These are phyloP conservation scores for Trichoderma sp. DNA, from an alignment of 2,329 filamentous ascomycete genomes.

Conservation along the genomic window DNA sequence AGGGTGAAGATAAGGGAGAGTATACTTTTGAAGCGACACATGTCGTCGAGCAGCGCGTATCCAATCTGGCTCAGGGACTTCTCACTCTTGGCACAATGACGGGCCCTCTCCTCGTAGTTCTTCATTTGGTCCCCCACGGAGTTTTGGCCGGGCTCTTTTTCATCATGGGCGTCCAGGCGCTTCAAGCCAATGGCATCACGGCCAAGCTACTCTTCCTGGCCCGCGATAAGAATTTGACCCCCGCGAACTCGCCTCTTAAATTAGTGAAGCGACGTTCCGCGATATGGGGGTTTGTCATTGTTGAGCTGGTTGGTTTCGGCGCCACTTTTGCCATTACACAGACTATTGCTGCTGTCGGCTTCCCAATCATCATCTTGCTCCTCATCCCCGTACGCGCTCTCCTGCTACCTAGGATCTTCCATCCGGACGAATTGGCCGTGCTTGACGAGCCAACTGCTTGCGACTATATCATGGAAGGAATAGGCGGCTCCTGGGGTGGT, in stretches of 20 bases:
- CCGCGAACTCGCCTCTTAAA: conserved; percentile 56
- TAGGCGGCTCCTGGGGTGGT: conserved; percentile 59
- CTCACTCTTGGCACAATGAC: conserved; percentile 77
- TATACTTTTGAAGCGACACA: conserved; percentile 51
- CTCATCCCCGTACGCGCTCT: conserved; percentile 65
- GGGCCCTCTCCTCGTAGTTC: conserved; percentile 67
- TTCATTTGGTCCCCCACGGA: conserved; percentile 75
- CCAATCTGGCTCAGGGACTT: conserved; percentile 74
- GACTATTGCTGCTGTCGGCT: conserved; percentile 78
- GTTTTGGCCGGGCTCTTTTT: conserved; percentile 81
- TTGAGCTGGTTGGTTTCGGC: conserved; percentile 68
- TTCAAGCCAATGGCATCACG: conserved; percentile 74
- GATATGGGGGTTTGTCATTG: conserved; percentile 67
- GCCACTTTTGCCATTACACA: conserved; percentile 81
- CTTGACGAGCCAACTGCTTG: conserved; percentile 74
- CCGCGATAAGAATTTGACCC: conserved; percentile 62
- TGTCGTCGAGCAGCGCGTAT: conserved; percentile 75
- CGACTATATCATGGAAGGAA: conserved; percentile 72
- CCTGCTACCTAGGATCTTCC: conserved; percentile 61
- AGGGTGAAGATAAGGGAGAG: conserved; percentile 54
- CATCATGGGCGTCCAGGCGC: conserved; percentile 77
- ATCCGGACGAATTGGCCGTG: conserved; percentile 54
- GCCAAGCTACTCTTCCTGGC: conserved; percentile 68
- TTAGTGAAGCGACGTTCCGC: conserved; percentile 58
- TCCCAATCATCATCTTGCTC: conserved; percentile 69